Evolutionary conservation across 768 basidiomycete species (phyloP).

Genomic region (Hypholoma fasciculare): DNA sequence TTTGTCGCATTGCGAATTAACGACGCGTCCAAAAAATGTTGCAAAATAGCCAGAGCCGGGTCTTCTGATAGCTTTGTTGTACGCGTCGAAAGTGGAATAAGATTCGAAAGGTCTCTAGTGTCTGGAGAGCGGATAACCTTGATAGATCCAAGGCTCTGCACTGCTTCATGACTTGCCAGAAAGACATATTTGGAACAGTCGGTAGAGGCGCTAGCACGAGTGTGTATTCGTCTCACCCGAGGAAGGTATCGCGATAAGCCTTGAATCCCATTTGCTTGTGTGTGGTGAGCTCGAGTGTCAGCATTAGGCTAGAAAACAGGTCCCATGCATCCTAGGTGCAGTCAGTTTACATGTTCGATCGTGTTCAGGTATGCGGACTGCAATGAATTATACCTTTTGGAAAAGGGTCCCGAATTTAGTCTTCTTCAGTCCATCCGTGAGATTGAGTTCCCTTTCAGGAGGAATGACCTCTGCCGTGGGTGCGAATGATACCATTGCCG

Average conservation of each 20-base stretch:
- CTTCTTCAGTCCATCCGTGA: background rate
- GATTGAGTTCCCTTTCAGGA: background rate
- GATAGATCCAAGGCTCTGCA: conserved; percentile 7
- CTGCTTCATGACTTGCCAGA: conserved; percentile 5
- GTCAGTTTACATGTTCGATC: background rate
- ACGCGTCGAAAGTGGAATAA: background rate
- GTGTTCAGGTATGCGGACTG: too few relatives aligned
- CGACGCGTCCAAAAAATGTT: conserved; percentile 6
- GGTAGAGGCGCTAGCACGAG: background rate
- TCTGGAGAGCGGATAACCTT: conserved; percentile 2
- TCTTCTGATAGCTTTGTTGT: background rate
- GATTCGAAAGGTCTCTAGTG: background rate
- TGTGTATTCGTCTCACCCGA: background rate
- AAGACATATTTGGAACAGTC: background rate
- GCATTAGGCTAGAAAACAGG: conserved; percentile 9
- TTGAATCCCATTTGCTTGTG: conserved; percentile 7
- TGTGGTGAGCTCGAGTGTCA: conserved; percentile 5
- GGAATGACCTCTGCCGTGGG: background rate
- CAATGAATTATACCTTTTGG: background rate
- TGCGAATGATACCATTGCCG: too few relatives aligned
- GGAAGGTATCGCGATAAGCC: conserved; percentile 5
- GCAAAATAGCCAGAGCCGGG: conserved; percentile 3
- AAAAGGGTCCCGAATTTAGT: background rate
- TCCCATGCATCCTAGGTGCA: conserved; percentile 8
- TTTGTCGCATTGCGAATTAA: conserved; percentile 6